Evolutionary conservation across 2,329 filamentous ascomycete genomes (phyloP).

Genomic region (Trichoderma polysporum): DNA sequence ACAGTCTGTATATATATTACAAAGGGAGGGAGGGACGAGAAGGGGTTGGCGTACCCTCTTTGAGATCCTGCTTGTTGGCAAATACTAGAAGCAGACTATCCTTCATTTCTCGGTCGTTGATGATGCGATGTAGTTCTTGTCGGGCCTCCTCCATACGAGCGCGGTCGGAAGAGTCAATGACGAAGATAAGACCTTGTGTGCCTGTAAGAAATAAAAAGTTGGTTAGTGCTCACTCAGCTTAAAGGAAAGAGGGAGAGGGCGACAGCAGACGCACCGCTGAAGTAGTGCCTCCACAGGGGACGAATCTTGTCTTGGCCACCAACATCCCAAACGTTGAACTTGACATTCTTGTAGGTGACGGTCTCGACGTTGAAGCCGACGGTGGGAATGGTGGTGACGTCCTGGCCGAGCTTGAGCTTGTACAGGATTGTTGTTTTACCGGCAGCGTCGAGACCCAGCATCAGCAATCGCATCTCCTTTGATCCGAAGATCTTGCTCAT

Average conservation of each 20-base stretch:
- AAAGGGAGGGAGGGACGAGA: background rate
- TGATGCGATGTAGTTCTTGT: conserved; percentile 92
- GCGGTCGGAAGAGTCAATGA: conserved; percentile 93
- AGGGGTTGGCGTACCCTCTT: conserved; percentile 59
- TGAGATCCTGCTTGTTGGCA: conserved; percentile 97
- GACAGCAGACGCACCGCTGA: conserved; percentile 61
- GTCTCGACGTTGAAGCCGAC: conserved; percentile 99
- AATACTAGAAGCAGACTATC: conserved; percentile 93
- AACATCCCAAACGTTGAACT: conserved; percentile 99
- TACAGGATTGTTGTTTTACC: conserved; percentile 99
- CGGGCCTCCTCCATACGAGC: conserved; percentile 89
- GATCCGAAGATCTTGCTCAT: conserved; percentile 99
- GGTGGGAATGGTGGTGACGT: conserved; percentile 96
- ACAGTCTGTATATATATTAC: background rate
- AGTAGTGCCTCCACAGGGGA: conserved; percentile 97
- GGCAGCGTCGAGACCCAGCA: conserved; percentile 95
- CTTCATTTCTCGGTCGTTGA: conserved; percentile 97
- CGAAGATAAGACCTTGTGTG: conserved; percentile 97
- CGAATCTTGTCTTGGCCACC: conserved; percentile 99
- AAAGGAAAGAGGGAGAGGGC: background rate
- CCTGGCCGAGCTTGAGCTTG: conserved; percentile 97
- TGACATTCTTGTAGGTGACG: conserved; percentile 98
- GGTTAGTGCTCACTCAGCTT: background rate
- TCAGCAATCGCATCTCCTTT: conserved; percentile 97
- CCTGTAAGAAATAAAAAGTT: conserved; percentile 49